A percentile compares a stretch with the other conserved stretches of the same genome.
Evolutionary conservation across 2,329 filamentous ascomycete species (phyloP).

Genomic region (Ophiocordyceps sinensis): DNA sequence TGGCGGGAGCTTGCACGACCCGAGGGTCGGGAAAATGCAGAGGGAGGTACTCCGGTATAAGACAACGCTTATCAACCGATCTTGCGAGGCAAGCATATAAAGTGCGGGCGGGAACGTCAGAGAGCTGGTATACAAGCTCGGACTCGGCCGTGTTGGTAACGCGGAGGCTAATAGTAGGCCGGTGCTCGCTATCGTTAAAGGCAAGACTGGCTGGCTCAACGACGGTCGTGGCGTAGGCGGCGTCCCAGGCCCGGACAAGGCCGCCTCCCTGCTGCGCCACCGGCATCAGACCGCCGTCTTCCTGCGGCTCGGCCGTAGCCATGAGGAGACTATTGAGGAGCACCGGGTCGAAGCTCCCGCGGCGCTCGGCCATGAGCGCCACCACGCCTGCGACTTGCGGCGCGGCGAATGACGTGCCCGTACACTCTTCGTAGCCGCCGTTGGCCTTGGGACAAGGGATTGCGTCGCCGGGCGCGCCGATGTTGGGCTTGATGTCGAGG

Average conservation of each 20-base stretch:
- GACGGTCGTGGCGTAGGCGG: constrained; percentile 1
- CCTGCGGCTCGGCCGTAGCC: constrained; percentile 3
- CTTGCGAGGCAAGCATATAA: background rate
- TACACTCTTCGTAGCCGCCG: background rate
- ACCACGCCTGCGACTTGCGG: constrained; percentile 1
- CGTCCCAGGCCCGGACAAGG: constrained; percentile 3
- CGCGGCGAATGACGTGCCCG: constrained; percentile 1
- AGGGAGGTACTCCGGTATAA: too few relatives aligned
- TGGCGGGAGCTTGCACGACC: background rate
- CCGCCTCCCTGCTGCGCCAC: constrained; percentile 4
- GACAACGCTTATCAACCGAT: too few relatives aligned
- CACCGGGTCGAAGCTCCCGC: background rate
- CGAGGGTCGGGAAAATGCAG: too few relatives aligned
- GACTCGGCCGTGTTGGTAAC: background rate
- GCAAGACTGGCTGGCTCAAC: constrained; percentile 2
- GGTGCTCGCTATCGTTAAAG: constrained; percentile 4
- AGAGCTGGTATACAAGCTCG: constrained; percentile 1
- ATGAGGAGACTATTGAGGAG: constrained; percentile 1
- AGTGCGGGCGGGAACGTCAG: background rate
- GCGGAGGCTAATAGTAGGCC: background rate
- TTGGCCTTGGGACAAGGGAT: background rate
- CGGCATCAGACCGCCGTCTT: background rate
- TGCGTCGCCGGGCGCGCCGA: constrained; percentile 21
- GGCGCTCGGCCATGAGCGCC: constrained; percentile 1
- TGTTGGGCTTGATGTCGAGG: constrained; percentile 25